A percentile compares a stretch with the other conserved stretches of the same genome.
Conservation (phyloP, 2,329 filamentous ascomycete species). For the Botryotinia narcissicola region DNA sequence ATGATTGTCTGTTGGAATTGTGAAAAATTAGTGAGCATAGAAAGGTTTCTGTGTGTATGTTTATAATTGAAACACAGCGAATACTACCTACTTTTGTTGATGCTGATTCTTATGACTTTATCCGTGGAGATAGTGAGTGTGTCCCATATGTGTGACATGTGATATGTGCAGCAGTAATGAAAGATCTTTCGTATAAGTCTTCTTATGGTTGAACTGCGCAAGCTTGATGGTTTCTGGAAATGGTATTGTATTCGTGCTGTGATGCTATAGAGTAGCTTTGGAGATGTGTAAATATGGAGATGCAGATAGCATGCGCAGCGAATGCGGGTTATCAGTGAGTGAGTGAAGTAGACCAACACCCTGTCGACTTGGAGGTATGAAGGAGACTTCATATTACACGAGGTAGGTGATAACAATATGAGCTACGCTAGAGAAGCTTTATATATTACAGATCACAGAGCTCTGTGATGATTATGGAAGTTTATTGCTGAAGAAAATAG, state of each 20-base stretch:
- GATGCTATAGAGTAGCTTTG: neutral
- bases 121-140: neutral
- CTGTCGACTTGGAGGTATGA: neutral
- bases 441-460: neutral
- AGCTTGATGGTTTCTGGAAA: neutral
- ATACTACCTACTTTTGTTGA: neutral
- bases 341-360: too few species aligned
- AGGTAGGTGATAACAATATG: neutral
- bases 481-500: neutral
- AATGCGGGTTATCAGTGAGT: neutral
- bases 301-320: neutral
- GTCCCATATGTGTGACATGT: neutral
- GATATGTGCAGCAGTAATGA: neutral
- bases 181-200: neutral
- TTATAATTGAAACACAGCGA: neutral
- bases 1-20: neutral
- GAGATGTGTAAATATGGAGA: neutral
- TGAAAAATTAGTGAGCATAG: neutral
- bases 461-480: neutral
- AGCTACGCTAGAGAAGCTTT: neutral
- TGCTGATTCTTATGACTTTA: neutral
- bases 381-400: neutral
- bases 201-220: neutral
- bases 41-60: neutral
- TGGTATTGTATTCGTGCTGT: neutral